A percentile compares a stretch with the other conserved stretches of the same genome.
phyloP scores from a whole-genome alignment of 495 filamentous ascomycete genomes.

The Xylaria flabelliformis region DNA sequence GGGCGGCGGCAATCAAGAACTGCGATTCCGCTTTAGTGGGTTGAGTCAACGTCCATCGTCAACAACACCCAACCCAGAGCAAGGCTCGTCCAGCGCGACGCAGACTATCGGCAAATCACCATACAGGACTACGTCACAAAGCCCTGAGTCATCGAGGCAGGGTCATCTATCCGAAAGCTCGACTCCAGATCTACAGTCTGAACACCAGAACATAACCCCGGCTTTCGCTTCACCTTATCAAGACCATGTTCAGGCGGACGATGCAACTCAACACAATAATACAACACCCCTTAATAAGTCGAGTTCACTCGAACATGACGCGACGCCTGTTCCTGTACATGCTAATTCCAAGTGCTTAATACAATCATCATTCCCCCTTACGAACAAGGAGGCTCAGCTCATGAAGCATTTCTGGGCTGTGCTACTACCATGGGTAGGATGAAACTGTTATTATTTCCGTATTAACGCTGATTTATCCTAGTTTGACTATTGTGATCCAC shows the following conservation, averaged over 20 bases:
- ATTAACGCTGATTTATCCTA: background rate
- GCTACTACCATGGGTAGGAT: background rate
- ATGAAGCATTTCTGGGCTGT: constrained; percentile 12
- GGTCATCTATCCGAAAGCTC: background rate
- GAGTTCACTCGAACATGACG: background rate
- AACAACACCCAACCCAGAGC: background rate
- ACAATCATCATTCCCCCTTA: background rate
- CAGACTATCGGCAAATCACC: background rate
- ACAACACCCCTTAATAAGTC: background rate
- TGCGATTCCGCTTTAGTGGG: background rate
- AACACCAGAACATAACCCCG: background rate
- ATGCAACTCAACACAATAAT: background rate
- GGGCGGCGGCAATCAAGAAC: constrained; percentile 6
- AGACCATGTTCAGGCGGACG: background rate
- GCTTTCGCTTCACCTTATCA: background rate
- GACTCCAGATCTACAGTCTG: background rate
- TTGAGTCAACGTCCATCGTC: background rate
- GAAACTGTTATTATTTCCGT: background rate
- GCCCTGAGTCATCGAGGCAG: background rate
- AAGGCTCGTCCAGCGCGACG: background rate
- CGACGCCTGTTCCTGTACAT: background rate
- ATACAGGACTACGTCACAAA: background rate
- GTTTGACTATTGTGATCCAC: constrained; percentile 9
- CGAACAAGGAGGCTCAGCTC: constrained; percentile 5
- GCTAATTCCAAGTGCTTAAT: background rate